Evolutionary conservation across 2,329 filamentous ascomycete species (phyloP).

Genomic region (Botrytis sinoallii): DNA sequence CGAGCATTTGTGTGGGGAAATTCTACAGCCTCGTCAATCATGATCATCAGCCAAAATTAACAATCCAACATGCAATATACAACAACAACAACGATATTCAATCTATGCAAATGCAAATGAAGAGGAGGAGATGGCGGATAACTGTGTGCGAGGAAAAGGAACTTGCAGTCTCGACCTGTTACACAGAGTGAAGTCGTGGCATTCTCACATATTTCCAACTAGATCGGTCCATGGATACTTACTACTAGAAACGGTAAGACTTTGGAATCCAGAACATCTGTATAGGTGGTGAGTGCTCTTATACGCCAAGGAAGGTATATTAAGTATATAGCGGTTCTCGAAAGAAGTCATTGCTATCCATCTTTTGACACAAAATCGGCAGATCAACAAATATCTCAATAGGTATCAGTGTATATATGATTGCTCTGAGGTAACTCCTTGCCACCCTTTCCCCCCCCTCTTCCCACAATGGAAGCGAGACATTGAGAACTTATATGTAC

Average conservation of each 20-base stretch:
- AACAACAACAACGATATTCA: neutral
- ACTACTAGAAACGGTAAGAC: neutral
- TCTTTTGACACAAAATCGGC: neutral
- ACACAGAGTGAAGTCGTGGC: neutral
- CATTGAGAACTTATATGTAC: neutral
- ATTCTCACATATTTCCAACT: neutral
- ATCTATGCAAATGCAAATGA: neutral
- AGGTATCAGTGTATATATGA: neutral
- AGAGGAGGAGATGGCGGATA: neutral
- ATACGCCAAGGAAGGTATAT: neutral
- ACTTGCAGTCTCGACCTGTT: neutral
- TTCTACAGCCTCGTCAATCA: slow-evolving; percentile 1
- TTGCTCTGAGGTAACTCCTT: neutral
- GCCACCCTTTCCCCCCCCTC: neutral
- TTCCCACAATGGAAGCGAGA: neutral
- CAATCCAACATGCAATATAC: neutral
- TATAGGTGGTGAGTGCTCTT: neutral
- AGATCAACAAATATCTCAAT: neutral
- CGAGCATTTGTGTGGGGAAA: slow-evolving; percentile 25
- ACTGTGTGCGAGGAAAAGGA: neutral
- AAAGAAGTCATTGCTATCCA: neutral
- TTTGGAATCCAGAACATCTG: neutral
- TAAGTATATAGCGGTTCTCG: neutral
- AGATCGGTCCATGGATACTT: neutral
- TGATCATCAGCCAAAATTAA: neutral